Conservation (phyloP, 192 early-diverging fungal species). For the Backusella macrospora region DNA sequence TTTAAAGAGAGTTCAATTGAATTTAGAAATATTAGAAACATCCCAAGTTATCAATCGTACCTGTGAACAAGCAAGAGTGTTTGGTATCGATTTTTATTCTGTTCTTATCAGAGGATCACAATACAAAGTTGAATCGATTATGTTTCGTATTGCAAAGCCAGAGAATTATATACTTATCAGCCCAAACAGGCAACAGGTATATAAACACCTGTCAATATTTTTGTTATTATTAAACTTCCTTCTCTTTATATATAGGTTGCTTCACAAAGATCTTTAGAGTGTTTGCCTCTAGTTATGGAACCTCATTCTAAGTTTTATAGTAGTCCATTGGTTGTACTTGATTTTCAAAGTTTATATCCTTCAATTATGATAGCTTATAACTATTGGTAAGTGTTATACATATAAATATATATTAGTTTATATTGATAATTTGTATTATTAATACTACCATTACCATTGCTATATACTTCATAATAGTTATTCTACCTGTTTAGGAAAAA, state of each 20-base stretch:
- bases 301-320: slow-evolving; percentile 82
- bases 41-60: slow-evolving; percentile 69
- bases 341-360: slow-evolving; percentile 95
- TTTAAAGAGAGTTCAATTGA: slow-evolving; percentile 65
- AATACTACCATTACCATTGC: background rate
- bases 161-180: slow-evolving; percentile 82
- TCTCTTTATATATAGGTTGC: slow-evolving; percentile 51
- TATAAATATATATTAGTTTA: no score
- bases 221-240: background rate
- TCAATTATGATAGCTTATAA: slow-evolving; percentile 98
- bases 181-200: slow-evolving; percentile 69
- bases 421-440: background rate
- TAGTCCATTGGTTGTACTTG: slow-evolving; percentile 85
- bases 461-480: slow-evolving; percentile 45
- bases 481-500: slow-evolving; percentile 84
- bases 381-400: slow-evolving; percentile 59
- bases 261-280: slow-evolving; percentile 76
- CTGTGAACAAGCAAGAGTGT: slow-evolving; percentile 87
- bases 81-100: slow-evolving; percentile 87
- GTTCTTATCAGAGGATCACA: slow-evolving; percentile 91
- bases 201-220: background rate
- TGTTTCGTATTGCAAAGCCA: slow-evolving; percentile 70
- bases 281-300: slow-evolving; percentile 89
- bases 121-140: slow-evolving; percentile 87
- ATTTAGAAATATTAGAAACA: slow-evolving; percentile 71